Base-by-base conservation (phyloP, 768 basidiomycete genomes). In the Xerocomus potaroensis region DNA sequence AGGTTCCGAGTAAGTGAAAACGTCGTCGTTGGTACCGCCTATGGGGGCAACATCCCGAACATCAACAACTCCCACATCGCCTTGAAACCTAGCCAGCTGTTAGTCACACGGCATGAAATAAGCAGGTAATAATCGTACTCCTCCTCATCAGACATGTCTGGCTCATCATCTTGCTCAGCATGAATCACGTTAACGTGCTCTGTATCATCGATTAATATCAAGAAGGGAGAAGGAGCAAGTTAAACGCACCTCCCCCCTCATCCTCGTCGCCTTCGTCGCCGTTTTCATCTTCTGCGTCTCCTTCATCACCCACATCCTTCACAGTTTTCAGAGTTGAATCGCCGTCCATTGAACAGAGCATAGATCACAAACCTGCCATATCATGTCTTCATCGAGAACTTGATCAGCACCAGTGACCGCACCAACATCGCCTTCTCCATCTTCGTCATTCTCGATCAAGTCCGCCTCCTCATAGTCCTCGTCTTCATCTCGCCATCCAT, bases 101-200 rank as follows among this genome's bases (percentile, higher is more conserved):
- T 36, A 68, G 60, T 29, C 14, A 11, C 32, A 37, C 10, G 42
- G 44, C 38, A 38, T 21, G 37, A 0, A 8, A n/a, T 24, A 33
- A 38, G 8, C 6, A 40, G 41, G 22, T 1, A 23, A 46, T 65
- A 55, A 4, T 61, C 73, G 41, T 70, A 83, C 71, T 83, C 84
- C 53, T 83, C 80, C 42, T 82, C 84, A 52, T 83, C 81, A 10
- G 83, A 86, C 62, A 77, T 67, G 49, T 83, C 84, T 4, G 74
- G 80, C 46, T 79, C 78, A 39, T 75, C 78, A 24, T 78, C 82
- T 51, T 80, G 80, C 34, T 78, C 80, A 44, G 78, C 76, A 39
- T 80, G 80, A 33, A 81, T 77, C 39, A 82, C 74, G 56, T 79
- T 78, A 36, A 84, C 79, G 5, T 72, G 73, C 22, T 72, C 72